Evolutionary conservation across 2,329 filamentous ascomycete genomes (phyloP).

Genomic region (Elsinoe perseae): DNA sequence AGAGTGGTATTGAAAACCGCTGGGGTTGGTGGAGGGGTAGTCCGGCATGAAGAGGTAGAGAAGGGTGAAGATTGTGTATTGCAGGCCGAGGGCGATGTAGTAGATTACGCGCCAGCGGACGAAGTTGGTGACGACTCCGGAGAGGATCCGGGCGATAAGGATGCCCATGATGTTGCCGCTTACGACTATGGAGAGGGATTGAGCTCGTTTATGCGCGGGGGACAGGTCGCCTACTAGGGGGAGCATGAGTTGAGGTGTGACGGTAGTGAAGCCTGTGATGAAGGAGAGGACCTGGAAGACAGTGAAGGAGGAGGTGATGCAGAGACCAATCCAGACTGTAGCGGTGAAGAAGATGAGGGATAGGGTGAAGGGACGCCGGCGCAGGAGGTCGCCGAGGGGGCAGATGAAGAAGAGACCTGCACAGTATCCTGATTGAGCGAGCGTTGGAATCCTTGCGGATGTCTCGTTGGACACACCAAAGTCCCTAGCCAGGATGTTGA

Average conservation of each 20-base stretch:
- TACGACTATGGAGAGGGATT: constrained; percentile 64
- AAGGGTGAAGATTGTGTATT: constrained; percentile 56
- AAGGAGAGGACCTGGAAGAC: constrained; percentile 65
- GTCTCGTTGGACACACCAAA: constrained; percentile 64
- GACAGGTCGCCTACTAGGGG: constrained; percentile 73
- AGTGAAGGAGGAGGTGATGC: constrained; percentile 56
- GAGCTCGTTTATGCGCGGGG: constrained; percentile 58
- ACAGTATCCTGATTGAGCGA: constrained; percentile 74
- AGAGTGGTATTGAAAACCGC: constrained; percentile 55
- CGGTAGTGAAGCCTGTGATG: constrained; percentile 66
- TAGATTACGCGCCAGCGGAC: constrained; percentile 70
- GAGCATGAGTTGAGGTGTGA: constrained; percentile 68
- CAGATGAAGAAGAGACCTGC: constrained; percentile 65
- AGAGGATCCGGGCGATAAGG: constrained; percentile 65
- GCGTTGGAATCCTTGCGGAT: constrained; percentile 60
- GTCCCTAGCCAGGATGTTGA: constrained; percentile 64
- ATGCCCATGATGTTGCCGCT: constrained; percentile 69
- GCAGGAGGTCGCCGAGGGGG: constrained; percentile 63
- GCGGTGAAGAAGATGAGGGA: constrained; percentile 57
- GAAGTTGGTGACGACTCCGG: constrained; percentile 66
- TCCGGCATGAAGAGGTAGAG: constrained; percentile 72
- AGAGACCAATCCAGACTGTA: constrained; percentile 61
- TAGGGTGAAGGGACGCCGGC: constrained; percentile 62
- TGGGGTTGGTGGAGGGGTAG: constrained; percentile 66
- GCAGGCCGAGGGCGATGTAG: constrained; percentile 66